Conservation (phyloP, 176 grass and related monocot genomes). For the Eleusine coracana region DNA sequence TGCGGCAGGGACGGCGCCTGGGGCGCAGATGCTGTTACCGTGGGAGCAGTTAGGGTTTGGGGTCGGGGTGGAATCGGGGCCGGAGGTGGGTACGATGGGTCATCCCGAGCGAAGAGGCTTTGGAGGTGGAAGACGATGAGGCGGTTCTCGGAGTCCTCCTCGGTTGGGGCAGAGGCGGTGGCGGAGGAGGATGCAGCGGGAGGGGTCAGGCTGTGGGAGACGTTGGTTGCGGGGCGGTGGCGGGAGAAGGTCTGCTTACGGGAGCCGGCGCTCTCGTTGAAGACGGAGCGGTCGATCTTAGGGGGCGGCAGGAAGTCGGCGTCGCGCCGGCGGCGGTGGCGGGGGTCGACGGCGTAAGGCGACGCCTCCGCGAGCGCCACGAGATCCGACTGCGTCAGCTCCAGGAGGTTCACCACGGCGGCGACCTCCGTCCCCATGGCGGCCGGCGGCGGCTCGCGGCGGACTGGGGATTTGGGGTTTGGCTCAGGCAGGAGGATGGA, state of each 20-base stretch:
- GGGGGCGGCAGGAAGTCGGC: conserved; percentile 57
- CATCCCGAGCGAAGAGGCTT: conserved; percentile 56
- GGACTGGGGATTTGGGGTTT: conserved; percentile 45
- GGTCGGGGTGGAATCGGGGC: conserved; percentile 31
- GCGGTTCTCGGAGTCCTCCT: conserved; percentile 57
- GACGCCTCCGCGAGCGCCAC: conserved; percentile 52
- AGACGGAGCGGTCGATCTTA: conserved; percentile 83
- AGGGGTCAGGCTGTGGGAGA: conserved; percentile 34
- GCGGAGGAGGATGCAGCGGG: conserved; percentile 24
- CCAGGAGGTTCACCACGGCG: conserved; percentile 63
- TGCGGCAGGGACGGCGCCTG: conserved; percentile 20
- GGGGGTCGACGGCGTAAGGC: conserved; percentile 58
- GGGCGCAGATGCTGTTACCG: conserved; percentile 4
- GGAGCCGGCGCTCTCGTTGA: conserved; percentile 96
- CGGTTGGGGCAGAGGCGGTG: conserved; percentile 3
- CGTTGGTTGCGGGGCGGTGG: conserved; percentile 60
- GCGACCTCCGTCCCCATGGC: conserved; percentile 69
- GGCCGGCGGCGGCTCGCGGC: conserved; percentile 26
- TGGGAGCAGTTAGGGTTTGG: conserved; percentile 44
- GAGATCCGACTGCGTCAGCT: conserved; percentile 70
- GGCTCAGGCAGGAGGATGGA: neutral
- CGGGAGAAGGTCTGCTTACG: conserved; percentile 91
- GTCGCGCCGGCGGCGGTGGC: conserved; percentile 49
- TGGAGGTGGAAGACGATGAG: conserved; percentile 67
- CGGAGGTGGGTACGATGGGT: conserved; percentile 45